A percentile compares a stretch with the other conserved stretches of the same genome.
Evolutionary conservation across 805 yeast genomes (phyloP).

Genomic region (Saccharomycopsis oosterbeekiorum): DNA sequence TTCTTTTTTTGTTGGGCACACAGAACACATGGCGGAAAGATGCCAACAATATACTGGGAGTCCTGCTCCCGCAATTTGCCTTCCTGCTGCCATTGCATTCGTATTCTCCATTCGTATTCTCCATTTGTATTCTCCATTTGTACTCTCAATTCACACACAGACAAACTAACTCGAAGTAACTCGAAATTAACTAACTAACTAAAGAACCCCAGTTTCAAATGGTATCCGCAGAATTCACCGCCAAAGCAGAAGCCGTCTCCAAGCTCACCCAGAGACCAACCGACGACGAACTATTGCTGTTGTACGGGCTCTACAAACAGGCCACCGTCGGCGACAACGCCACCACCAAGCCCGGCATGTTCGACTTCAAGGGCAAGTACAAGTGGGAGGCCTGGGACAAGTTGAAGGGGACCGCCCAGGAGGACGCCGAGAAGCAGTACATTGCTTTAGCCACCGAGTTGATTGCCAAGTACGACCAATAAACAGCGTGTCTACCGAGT

Average conservation of each 20-base stretch:
- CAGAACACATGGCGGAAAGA: too few relatives aligned
- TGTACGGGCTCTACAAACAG: constrained; percentile 93
- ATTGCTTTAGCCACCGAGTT: constrained; percentile 59
- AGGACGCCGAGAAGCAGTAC: constrained; percentile 81
- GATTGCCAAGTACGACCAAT: constrained; percentile 38
- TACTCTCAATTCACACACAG: too few relatives aligned
- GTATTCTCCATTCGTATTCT: too few relatives aligned
- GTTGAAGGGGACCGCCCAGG: constrained; percentile 75
- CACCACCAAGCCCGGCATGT: constrained; percentile 80
- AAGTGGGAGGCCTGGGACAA: constrained; percentile 97
- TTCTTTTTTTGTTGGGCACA: too few relatives aligned
- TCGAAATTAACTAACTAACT: too few relatives aligned
- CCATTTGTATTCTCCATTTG: too few relatives aligned
- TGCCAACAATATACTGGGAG: too few relatives aligned
- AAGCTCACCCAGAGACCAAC: constrained; percentile 64
- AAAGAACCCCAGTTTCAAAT: background rate
- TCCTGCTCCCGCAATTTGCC: too few relatives aligned
- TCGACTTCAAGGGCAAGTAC: constrained; percentile 90
- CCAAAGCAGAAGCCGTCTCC: constrained; percentile 69
- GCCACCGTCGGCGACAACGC: constrained; percentile 93
- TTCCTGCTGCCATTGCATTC: too few relatives aligned
- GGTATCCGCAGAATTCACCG: constrained; percentile 18
- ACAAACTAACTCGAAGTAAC: too few relatives aligned
- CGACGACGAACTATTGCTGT: constrained; percentile 76
- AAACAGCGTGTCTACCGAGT: too few relatives aligned